Evolutionary conservation across 495 filamentous ascomycete species (phyloP).

Genomic region (Aspergillus baeticus): DNA sequence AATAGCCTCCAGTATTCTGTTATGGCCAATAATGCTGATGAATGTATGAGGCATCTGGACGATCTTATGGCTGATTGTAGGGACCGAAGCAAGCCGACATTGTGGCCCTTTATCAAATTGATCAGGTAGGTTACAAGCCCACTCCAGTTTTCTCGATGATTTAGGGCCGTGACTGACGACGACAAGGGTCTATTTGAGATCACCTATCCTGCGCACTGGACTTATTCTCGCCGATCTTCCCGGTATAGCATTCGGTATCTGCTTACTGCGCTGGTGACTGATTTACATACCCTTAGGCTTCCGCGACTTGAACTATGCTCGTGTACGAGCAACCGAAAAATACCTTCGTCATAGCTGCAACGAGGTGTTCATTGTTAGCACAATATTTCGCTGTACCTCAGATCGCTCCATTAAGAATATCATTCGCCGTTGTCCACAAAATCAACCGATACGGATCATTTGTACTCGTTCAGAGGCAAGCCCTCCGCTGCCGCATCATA

Average conservation of each 20-base stretch:
- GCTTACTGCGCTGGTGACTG: background rate
- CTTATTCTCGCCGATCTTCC: slow-evolving; percentile 35
- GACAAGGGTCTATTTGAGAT: slow-evolving; percentile 30
- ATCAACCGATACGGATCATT: slow-evolving; percentile 22
- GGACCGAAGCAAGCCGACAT: background rate
- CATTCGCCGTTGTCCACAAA: slow-evolving; percentile 11
- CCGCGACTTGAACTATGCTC: slow-evolving; percentile 31
- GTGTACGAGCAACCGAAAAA: slow-evolving; percentile 26
- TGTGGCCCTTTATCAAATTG: slow-evolving; percentile 38
- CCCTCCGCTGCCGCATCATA: background rate
- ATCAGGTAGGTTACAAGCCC: slow-evolving; percentile 21
- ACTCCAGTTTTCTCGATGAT: background rate
- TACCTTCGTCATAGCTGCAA: slow-evolving; percentile 29
- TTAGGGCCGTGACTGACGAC: slow-evolving; percentile 10
- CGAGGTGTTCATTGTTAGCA: slow-evolving; percentile 32
- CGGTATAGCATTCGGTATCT: slow-evolving; percentile 19
- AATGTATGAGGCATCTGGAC: slow-evolving; percentile 23
- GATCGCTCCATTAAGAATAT: slow-evolving; percentile 27
- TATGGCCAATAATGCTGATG: slow-evolving; percentile 12
- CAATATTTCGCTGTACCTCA: slow-evolving; percentile 20
- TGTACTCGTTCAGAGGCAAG: slow-evolving; percentile 29
- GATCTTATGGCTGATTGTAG: slow-evolving; percentile 13
- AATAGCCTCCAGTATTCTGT: slow-evolving; percentile 10
- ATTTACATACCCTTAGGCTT: slow-evolving; percentile 17
- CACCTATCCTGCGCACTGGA: slow-evolving; percentile 26